phyloP scores from a whole-genome alignment of 257 asterid species.

The Solanum corneliomulleri region DNA sequence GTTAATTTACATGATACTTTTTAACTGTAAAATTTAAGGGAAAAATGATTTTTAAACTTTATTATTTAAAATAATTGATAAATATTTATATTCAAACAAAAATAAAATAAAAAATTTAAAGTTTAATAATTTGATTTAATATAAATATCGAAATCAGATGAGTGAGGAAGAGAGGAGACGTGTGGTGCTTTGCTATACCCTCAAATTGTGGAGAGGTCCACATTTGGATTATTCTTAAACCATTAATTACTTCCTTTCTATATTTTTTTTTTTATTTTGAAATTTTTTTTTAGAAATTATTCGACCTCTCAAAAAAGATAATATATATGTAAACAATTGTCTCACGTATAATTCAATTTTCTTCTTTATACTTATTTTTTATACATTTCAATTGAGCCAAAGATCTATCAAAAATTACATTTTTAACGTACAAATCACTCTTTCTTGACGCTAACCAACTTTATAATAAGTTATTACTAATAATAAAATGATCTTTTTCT shows the following conservation, averaged over 20 bases:
- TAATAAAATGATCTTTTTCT: not conserved
- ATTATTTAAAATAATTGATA: rapidly evolving
- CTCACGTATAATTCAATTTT: not conserved
- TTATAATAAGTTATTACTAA: not conserved
- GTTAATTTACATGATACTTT: not conserved
- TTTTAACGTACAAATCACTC: not conserved
- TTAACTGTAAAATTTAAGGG: not conserved
- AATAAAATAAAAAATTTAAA: rapidly evolving
- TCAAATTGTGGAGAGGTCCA: not conserved
- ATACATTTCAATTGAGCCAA: rapidly evolving
- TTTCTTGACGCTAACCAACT: too few relatives aligned
- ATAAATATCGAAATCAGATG: not conserved
- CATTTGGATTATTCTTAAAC: not conserved
- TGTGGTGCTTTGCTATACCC: not conserved
- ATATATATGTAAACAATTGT: not conserved
- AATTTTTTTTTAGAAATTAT: not conserved
- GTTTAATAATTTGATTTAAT: not conserved
- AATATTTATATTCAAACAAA: not conserved
- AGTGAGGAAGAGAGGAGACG: not conserved
- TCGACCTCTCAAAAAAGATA: not conserved
- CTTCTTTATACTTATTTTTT: rapidly evolving
- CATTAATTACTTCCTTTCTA: not conserved
- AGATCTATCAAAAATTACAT: rapidly evolving
- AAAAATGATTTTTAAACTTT: rapidly evolving
- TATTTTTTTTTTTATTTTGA: not conserved